These are phyloP conservation scores for Microthyrium microscopicum DNA, from an alignment of 2,329 filamentous ascomycete species.

Conservation along the genomic window DNA sequence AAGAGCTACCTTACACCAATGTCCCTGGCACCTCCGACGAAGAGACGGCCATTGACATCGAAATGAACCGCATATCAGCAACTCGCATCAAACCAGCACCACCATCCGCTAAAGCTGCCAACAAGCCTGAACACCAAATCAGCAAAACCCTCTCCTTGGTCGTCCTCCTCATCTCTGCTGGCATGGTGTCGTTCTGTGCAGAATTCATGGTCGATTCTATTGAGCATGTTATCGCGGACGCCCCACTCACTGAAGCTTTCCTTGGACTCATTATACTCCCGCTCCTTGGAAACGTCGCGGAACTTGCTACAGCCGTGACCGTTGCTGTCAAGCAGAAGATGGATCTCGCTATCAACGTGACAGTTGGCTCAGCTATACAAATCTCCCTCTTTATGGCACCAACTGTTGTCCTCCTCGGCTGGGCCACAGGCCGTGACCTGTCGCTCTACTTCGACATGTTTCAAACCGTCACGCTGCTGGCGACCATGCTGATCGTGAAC, in stretches of 20 bases:
- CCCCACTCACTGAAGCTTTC: slow-evolving; percentile 44
- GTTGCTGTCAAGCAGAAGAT: slow-evolving; percentile 62
- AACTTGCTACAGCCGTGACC: slow-evolving; percentile 55
- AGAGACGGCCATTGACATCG: too few species aligned
- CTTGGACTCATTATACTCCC: slow-evolving; percentile 57
- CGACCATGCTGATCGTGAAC: not conserved
- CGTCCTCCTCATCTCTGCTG: slow-evolving; percentile 47
- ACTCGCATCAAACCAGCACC: too few species aligned
- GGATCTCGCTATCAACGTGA: slow-evolving; percentile 57
- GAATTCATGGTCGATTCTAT: slow-evolving; percentile 56
- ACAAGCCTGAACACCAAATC: not conserved
- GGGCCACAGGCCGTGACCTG: slow-evolving; percentile 52
- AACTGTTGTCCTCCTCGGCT: slow-evolving; percentile 54
- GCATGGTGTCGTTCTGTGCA: slow-evolving; percentile 49
- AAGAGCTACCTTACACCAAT: not conserved
- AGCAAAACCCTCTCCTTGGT: slow-evolving; percentile 14
- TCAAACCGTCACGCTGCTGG: not conserved
- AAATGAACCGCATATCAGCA: not conserved
- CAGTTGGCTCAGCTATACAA: slow-evolving; percentile 54
- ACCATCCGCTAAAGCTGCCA: too few species aligned
- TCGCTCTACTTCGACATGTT: not conserved
- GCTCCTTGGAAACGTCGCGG: slow-evolving; percentile 57
- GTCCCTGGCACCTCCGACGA: not conserved
- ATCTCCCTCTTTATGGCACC: slow-evolving; percentile 56
- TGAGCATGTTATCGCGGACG: slow-evolving; percentile 42